Conservation (phyloP, 108 stramenopile species). For the Thalassiosira profunda region DNA sequence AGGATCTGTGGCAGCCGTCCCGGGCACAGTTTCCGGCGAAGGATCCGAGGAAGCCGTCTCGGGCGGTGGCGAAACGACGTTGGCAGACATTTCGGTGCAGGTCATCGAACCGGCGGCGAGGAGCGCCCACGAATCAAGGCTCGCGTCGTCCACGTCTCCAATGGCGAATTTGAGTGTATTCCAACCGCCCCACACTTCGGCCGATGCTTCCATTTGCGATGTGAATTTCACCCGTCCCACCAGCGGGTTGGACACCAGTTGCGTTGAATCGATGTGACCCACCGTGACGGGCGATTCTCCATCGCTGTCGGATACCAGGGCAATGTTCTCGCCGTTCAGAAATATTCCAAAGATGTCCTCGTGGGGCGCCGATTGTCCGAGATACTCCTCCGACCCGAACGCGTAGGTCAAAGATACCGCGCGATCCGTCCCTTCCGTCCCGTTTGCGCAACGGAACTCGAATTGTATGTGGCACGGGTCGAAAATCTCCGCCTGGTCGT, state of each 20-base stretch:
- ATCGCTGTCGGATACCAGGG: neutral
- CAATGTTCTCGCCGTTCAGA: constrained; percentile 2
- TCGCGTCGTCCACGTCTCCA: neutral
- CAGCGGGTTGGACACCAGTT: neutral
- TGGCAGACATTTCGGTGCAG: no score
- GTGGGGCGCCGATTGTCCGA: neutral
- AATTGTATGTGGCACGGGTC: constrained; percentile 32
- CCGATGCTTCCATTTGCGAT: neutral
- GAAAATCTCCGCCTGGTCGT: neutral
- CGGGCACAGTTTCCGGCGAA: no score
- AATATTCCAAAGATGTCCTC: constrained; percentile 4
- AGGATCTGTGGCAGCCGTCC: no score
- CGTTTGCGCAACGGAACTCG: constrained; percentile 8
- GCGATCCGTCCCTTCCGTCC: no score
- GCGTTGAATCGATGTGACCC: neutral
- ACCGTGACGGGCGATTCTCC: neutral
- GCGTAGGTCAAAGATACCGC: constrained; percentile 6
- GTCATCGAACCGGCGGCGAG: neutral
- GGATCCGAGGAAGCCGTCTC: no score
- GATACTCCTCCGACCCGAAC: constrained; percentile 30
- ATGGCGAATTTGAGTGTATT: constrained; percentile 6
- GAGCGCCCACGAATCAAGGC: constrained; percentile 13
- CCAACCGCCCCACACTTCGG: constrained; percentile 3
- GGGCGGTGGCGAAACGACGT: no score
- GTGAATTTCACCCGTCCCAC: neutral